These are phyloP conservation scores for Acacia acuminata DNA, from an alignment of 306 rosid species.

Conservation along the genomic window DNA sequence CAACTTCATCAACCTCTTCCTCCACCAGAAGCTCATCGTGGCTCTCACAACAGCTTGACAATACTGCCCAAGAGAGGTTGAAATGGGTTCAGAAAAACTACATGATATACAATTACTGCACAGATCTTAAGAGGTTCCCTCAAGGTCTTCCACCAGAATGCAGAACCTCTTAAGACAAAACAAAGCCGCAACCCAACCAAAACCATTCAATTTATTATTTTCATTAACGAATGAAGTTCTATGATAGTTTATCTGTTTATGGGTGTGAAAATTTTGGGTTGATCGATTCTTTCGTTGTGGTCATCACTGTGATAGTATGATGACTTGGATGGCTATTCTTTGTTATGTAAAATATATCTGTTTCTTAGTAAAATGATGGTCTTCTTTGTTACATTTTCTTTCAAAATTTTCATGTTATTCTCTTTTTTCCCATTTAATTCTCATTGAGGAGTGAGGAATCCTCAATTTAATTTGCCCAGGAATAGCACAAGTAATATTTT, in stretches of 20 bases:
- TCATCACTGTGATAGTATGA: not conserved
- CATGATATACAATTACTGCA: slow-evolving; percentile 77
- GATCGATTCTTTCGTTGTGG: not conserved
- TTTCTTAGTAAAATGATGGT: not conserved
- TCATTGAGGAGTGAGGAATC: too few species aligned
- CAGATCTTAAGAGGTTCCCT: slow-evolving; percentile 56
- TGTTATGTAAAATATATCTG: not conserved
- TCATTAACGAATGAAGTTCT: not conserved
- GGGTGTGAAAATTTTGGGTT: not conserved
- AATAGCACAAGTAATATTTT: too few species aligned
- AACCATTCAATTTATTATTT: not conserved
- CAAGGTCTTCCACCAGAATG: slow-evolving; percentile 70
- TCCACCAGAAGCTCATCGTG: slow-evolving; percentile 12
- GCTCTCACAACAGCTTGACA: slow-evolving; percentile 53
- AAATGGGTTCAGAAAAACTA: slow-evolving; percentile 66
- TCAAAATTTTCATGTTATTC: not conserved
- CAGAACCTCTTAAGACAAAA: slow-evolving; percentile 28
- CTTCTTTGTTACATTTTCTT: not conserved
- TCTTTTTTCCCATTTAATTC: not conserved
- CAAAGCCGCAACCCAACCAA: slow-evolving; percentile 1
- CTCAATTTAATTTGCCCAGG: too few species aligned
- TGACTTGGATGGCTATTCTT: not conserved
- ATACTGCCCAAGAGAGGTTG: slow-evolving; percentile 39
- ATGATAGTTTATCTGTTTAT: not conserved
- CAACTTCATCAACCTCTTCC: slow-evolving; percentile 13